Conservation (phyloP, 345 rosid species). For the Moricandia arvensis region DNA sequence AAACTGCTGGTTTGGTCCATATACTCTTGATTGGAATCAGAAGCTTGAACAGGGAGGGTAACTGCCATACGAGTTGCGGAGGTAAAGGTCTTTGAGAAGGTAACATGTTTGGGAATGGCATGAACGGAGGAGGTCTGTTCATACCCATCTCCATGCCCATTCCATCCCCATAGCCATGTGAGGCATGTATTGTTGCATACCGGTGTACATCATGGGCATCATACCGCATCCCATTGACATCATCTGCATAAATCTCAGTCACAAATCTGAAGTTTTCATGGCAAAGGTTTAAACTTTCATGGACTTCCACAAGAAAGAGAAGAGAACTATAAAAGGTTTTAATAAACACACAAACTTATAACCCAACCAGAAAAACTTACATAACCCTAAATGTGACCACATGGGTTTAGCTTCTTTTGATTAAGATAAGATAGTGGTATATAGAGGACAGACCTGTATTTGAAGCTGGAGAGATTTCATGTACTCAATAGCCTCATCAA, state of each 20-base stretch:
- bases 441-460: constrained; percentile 21
- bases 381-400: background rate
- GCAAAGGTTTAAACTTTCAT: background rate
- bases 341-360: background rate
- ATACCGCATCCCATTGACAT: constrained; percentile 90
- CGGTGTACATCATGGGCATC: constrained; percentile 74
- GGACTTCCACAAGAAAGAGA: background rate
- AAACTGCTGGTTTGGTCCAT: constrained; percentile 41
- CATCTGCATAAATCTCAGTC: constrained; percentile 47
- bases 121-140: constrained; percentile 51
- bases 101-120: constrained; percentile 72
- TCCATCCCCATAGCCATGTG: constrained; percentile 61
- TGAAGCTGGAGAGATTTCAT: constrained; percentile 43
- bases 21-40: constrained; percentile 60
- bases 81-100: constrained; percentile 53
- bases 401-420: background rate
- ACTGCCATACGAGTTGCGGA: constrained; percentile 49
- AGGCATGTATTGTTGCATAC: constrained; percentile 61
- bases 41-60: constrained; percentile 59
- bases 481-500: constrained; percentile 42
- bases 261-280: constrained; percentile 11
- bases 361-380: background rate
- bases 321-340: background rate
- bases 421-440: background rate
- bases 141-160: constrained; percentile 50